Base-by-base conservation (phyloP, 805 yeast genomes). In the Saturnispora mendoncae region DNA sequence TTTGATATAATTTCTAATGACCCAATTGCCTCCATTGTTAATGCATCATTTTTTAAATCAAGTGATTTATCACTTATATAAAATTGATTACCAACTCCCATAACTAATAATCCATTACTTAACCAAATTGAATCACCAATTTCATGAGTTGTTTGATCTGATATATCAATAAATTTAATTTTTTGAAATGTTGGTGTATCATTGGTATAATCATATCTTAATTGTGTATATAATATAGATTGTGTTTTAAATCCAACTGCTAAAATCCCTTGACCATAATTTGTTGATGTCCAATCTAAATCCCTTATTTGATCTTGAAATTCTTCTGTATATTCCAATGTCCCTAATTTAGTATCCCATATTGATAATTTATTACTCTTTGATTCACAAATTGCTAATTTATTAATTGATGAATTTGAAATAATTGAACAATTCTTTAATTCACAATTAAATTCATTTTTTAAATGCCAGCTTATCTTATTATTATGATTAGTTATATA, bases 91-190 rank as follows among this genome's bases (percentile, higher is more conserved):
- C 97, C 97, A 13, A 90, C 69, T 3, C 92, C 96, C 43, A 85
- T 76, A 1, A 84, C 88, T 41, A 88, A 68, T 14, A 78, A 72
- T 1, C 94, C 95, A 52, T 80, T 77, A 36, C 72, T 69, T 48
- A 90, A 65, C 97, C 97, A 90, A 12, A 82, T 68, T 13, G 94
- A 81, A 56, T 88, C 97, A 6, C 95, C 96, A 45, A 88, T 86
- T 13, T 67, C 68, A 55, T 87, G 95, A 0, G 84, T 66, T 0
- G 96, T 87, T 52, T 72, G 83, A 26, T 69, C 69, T 1, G 76
- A 67, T 3, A 88, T 75, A 51, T 82, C 87, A 32, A 86, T 72
- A 45, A 74, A 72, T 52, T 84, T 80, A 43, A 88, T 74, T 0
- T 84, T 78, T 0, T 82, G 74, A 69, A 83, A 88, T 1, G 90